Percentiles rank a stretch among this genome's conserved stretches.
These are phyloP conservation scores for Euphorbia celastroides DNA, from an alignment of 441 rosid genomes.

Conservation along the genomic window DNA sequence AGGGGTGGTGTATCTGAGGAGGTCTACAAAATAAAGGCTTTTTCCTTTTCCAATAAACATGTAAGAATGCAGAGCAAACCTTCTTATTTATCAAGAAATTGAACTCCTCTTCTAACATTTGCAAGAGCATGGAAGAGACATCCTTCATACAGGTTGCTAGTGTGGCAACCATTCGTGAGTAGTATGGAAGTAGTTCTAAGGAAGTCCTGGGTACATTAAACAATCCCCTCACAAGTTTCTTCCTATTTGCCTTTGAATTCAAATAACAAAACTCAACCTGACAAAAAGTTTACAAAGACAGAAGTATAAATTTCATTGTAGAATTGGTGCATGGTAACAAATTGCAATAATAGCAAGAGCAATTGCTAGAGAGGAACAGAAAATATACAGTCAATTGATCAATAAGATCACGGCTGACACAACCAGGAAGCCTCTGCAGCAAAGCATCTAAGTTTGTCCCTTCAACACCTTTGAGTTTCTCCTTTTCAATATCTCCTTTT, in stretches of 20 bases:
- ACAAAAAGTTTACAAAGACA: slow-evolving; percentile 11
- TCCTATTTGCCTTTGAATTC: slow-evolving; percentile 90
- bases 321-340: background rate
- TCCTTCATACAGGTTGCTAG: slow-evolving; percentile 95
- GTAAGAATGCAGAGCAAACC: slow-evolving; percentile 36
- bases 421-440: slow-evolving; percentile 93
- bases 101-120: slow-evolving; percentile 98
- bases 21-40: slow-evolving; percentile 9
- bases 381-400: slow-evolving; percentile 83
- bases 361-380: slow-evolving; percentile 18
- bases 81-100: slow-evolving; percentile 92
- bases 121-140: slow-evolving; percentile 80
- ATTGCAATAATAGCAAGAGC: slow-evolving; percentile 1
- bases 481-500: slow-evolving; percentile 80
- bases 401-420: slow-evolving; percentile 95
- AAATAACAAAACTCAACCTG: slow-evolving; percentile 98
- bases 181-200: slow-evolving; percentile 88
- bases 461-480: slow-evolving; percentile 81
- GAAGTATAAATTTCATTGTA: slow-evolving; percentile 4
- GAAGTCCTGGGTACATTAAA: slow-evolving; percentile 97
- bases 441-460: slow-evolving; percentile 93
- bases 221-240: slow-evolving; percentile 90
- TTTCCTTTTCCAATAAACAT: slow-evolving; percentile 9
- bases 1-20: background rate
- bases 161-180: slow-evolving; percentile 95